Evolutionary conservation across 2,329 filamentous ascomycete species (phyloP), one percentile per base, ranked within the genome.

Genomic region (Penicillium italicum): DNA sequence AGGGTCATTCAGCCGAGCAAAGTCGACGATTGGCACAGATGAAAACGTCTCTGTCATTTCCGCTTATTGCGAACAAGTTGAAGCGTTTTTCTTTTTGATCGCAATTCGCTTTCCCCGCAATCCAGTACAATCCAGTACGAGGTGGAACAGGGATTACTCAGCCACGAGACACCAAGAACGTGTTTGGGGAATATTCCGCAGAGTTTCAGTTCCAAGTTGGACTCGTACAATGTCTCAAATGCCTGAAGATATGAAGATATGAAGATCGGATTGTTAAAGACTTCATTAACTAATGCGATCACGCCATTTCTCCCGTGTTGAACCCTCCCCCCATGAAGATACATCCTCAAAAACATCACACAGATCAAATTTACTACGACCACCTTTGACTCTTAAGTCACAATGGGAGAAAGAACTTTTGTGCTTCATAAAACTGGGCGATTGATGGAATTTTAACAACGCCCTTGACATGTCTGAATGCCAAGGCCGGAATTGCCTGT

Each of bases 11-110:
- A 73, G 53, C 24, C 62, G 63, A 41, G 57, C 48, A 26, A 67
- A 72, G 55, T 73, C 66, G 18, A 73, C 58, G 22, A 66, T 48
- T 9, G 69, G 69, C 11, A 72, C 66, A 14, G 67, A 68, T 12
- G 68, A 68, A 48, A 72, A 70, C 8, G 63, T 62, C 20, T 57
- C 61, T 1, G 59, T 37, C 66, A 69, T 69, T 69, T 33, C 47
- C 53, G 33, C 47, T 33, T 45, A 45, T 51, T 37, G 43, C 14
- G 11, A 43, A 20, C 10, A 14, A 51, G 24, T 28, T 20, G 31
- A 46, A 20, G 40, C n/a, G 12, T 5, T 30, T 24, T 3, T 16
- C n/a, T 26, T 40, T n/a, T 5, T 18, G 10, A 20, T 34, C 18
- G 8, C 24, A 5, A 33, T 37, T 40, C 2, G 16, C 11, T 30